phyloP scores from a whole-genome alignment of 257 asterid species.

The Echites panduratus region DNA sequence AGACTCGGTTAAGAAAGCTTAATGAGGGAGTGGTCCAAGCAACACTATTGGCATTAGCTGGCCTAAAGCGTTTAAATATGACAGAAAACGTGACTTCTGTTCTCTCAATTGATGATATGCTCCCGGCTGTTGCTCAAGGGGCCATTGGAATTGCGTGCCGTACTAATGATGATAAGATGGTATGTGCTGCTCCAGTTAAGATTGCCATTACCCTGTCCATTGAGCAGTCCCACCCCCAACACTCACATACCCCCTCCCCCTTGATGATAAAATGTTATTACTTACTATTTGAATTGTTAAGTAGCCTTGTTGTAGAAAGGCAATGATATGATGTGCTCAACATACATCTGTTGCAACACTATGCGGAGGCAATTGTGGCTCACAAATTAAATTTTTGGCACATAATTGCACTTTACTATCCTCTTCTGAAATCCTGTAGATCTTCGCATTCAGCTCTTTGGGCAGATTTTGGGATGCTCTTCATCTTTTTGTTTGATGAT shows the following conservation, averaged over 20 bases:
- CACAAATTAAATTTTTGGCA: neutral
- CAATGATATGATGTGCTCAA: neutral
- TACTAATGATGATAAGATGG: conserved; percentile 78
- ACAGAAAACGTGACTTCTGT: conserved; percentile 63
- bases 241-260: no score
- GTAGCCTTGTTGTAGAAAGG: neutral
- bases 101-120: conserved; percentile 91
- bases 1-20: conserved; percentile 75
- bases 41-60: conserved; percentile 87
- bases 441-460: neutral
- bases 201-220: neutral
- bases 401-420: neutral
- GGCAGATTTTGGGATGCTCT: neutral
- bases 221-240: no score
- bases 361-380: neutral
- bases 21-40: conserved; percentile 94
- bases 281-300: neutral
- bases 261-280: no score
- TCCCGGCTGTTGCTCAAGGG: conserved; percentile 98
- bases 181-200: conserved; percentile 15
- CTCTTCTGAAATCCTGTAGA: neutral
- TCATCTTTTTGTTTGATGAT: conserved; percentile 8
- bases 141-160: conserved; percentile 96
- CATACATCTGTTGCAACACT: neutral
- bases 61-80: conserved; percentile 85